Conservation (phyloP, 2,329 filamentous ascomycete genomes). For the Coniochaeta sp. region DNA sequence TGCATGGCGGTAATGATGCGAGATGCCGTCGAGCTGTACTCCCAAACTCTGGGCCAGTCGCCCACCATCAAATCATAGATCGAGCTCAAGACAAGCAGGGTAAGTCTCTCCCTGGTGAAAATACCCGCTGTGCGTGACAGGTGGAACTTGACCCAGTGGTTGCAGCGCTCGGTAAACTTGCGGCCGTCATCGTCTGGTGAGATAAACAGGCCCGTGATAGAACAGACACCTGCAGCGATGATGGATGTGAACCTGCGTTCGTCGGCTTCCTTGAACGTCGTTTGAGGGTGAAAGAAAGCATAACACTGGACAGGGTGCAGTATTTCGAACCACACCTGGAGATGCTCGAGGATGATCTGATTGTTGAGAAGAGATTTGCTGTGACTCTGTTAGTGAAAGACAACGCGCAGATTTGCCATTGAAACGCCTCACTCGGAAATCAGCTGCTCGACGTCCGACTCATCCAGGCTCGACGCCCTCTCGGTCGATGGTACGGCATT, state of each 20-base stretch:
- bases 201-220: constrained; percentile 27
- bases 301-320: constrained; percentile 30
- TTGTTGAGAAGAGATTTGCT: constrained; percentile 24
- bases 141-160: constrained; percentile 28
- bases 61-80: constrained; percentile 27
- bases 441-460: constrained; percentile 1
- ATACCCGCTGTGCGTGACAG: constrained; percentile 23
- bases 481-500: neutral
- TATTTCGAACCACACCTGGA: constrained; percentile 30
- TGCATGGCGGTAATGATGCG: constrained; percentile 29
- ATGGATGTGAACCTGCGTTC: constrained; percentile 25
- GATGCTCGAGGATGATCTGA: constrained; percentile 26
- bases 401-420: neutral
- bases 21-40: constrained; percentile 27
- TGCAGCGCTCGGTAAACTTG: constrained; percentile 28
- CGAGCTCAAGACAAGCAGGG: constrained; percentile 26
- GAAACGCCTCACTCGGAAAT: neutral
- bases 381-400: neutral
- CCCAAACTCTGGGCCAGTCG: constrained; percentile 30
- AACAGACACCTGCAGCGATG: constrained; percentile 29
- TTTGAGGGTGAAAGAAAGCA: constrained; percentile 28
- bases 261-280: constrained; percentile 26
- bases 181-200: constrained; percentile 22
- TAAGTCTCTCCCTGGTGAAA: constrained; percentile 12
- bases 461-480: neutral